Percentiles rank a stretch among this genome's conserved stretches.
Evolutionary conservation across 768 basidiomycete genomes (phyloP).

Genomic region (Rhodotorula babjevae): DNA sequence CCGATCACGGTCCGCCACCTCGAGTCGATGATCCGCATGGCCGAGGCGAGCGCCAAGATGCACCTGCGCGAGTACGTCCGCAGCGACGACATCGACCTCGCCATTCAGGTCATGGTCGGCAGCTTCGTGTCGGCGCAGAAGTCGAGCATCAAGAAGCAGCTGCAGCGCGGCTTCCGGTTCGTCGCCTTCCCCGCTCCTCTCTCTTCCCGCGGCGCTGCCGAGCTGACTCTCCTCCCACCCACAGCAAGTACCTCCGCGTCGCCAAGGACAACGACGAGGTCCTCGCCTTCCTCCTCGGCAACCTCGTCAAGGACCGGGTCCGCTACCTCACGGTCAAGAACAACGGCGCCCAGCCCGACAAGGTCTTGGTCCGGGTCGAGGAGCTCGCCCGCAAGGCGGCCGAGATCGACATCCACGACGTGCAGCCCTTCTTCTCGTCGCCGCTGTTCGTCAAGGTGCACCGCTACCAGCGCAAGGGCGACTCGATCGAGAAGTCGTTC

Average conservation of each 20-base stretch:
- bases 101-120: slow-evolving; percentile 88
- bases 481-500: slow-evolving; percentile 24
- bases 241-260: slow-evolving; percentile 94
- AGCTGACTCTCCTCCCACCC: background rate
- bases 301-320: slow-evolving; percentile 68
- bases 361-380: slow-evolving; percentile 66
- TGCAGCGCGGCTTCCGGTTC: slow-evolving; percentile 70
- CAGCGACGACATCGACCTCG: slow-evolving; percentile 91
- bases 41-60: slow-evolving; percentile 98
- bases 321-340: slow-evolving; percentile 73
- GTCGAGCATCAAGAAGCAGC: slow-evolving; percentile 94
- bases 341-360: slow-evolving; percentile 68
- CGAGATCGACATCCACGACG: slow-evolving; percentile 93
- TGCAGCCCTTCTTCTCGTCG: slow-evolving; percentile 74
- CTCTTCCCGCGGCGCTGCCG: background rate
- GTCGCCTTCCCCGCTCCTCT: background rate
- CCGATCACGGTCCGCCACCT: slow-evolving; percentile 96
- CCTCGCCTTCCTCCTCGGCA: slow-evolving; percentile 86
- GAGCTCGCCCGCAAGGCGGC: slow-evolving; percentile 89
- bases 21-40: slow-evolving; percentile 99
- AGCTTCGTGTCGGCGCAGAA: slow-evolving; percentile 97
- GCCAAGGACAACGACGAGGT: slow-evolving; percentile 94
- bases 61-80: slow-evolving; percentile 91
- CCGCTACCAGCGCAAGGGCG: slow-evolving; percentile 20
- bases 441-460: slow-evolving; percentile 59